Evolutionary conservation across 768 basidiomycete species (phyloP).

Genomic region (Lactifluus echinatus): DNA sequence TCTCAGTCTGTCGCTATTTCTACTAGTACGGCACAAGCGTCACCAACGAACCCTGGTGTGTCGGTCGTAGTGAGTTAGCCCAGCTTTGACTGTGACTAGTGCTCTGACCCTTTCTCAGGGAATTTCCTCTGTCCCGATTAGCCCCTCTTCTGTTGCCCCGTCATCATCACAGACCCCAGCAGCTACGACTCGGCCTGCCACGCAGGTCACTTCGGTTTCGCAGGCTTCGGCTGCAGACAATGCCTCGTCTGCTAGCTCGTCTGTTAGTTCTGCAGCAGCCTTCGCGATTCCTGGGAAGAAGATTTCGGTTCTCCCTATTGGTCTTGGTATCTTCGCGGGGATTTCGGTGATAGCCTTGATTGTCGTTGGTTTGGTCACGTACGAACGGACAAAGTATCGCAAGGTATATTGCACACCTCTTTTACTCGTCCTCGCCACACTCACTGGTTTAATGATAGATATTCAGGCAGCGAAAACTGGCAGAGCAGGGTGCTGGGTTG

Average conservation of each 20-base stretch:
- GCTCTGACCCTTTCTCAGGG: conserved; percentile 5
- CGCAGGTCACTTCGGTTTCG: no score
- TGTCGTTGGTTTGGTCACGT: conserved; percentile 77
- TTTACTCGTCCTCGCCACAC: not conserved
- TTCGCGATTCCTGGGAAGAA: conserved; percentile 67
- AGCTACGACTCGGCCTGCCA: conserved; percentile 12
- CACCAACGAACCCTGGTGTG: not conserved
- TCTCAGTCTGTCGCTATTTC: conserved; percentile 8
- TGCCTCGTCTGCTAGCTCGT: conserved; percentile 5
- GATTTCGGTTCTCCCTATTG: conserved; percentile 70
- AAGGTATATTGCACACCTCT: conserved; percentile 41
- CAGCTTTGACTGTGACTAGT: not conserved
- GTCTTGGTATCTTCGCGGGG: conserved; percentile 76
- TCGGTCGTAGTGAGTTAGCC: conserved; percentile 1
- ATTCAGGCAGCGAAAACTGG: conserved; percentile 67
- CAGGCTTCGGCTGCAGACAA: conserved; percentile 21
- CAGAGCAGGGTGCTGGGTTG: conserved; percentile 48
- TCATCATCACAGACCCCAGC: conserved; percentile 11
- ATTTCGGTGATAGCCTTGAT: conserved; percentile 78
- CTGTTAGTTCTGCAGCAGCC: conserved; percentile 26
- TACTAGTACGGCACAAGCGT: not conserved
- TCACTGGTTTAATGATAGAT: conserved; percentile 24
- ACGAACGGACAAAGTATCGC: conserved; percentile 81
- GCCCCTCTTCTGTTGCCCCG: conserved; percentile 3
- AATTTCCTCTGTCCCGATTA: conserved; percentile 8